A percentile compares a stretch with the other conserved stretches of the same genome.
These are phyloP conservation scores for Danielozyma ontarioensis DNA, from an alignment of 805 yeast species.

Conservation along the genomic window DNA sequence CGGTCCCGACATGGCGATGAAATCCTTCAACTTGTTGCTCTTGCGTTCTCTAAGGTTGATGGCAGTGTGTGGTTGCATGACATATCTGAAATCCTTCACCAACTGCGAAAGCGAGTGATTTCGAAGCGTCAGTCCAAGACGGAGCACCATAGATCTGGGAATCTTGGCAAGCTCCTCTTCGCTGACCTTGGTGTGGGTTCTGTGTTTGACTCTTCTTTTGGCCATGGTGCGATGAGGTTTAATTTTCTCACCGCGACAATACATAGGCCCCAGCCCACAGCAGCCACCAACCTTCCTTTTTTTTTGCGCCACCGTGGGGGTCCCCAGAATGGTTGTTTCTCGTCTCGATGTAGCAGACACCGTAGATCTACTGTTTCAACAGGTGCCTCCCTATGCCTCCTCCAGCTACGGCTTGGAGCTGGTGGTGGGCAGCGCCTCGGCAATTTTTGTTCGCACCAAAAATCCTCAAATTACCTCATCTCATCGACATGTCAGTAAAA, in stretches of 20 bases:
- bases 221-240: slow-evolving; percentile 25
- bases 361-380: too few species aligned
- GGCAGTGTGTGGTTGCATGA: slow-evolving; percentile 98
- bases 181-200: slow-evolving; percentile 71
- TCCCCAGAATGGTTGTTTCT: too few species aligned
- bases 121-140: slow-evolving; percentile 70
- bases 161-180: slow-evolving; percentile 67
- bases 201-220: slow-evolving; percentile 55
- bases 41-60: slow-evolving; percentile 81
- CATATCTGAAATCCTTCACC: slow-evolving; percentile 78
- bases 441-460: too few species aligned
- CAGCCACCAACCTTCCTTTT: too few species aligned
- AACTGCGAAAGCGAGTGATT: slow-evolving; percentile 81
- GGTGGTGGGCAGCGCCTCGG: too few species aligned
- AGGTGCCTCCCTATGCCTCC: too few species aligned
- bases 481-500: slow-evolving; percentile 2
- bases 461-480: too few species aligned
- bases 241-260: too few species aligned
- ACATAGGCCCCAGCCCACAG: too few species aligned
- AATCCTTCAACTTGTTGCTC: slow-evolving; percentile 83
- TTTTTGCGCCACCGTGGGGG: too few species aligned
- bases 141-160: slow-evolving; percentile 92
- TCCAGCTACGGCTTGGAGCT: too few species aligned
- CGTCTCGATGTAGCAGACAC: too few species aligned
- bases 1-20: slow-evolving; percentile 98